Evolutionary conservation across 192 early-diverging fungal species (phyloP), one percentile per base, ranked within the genome.

Genomic region (Chytriomyces sp.): DNA sequence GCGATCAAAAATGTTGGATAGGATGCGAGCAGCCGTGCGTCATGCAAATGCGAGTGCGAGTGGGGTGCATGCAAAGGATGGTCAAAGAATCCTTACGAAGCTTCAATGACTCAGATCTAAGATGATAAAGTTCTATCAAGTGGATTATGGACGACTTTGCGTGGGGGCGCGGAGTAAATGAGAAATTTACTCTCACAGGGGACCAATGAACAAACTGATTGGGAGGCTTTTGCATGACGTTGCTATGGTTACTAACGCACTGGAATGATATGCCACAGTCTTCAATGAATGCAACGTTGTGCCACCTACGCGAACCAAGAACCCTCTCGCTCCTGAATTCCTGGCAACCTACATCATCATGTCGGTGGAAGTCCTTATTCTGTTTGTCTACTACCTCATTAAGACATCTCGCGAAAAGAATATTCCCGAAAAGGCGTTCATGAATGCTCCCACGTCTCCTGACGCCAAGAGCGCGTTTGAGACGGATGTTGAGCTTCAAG

Each of bases 241-340:
- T n/a, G n/a, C n/a, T n/a, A n/a, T n/a, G n/a, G n/a, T n/a, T n/a
- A n/a, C n/a, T n/a, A n/a, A n/a, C n/a, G n/a, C n/a, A n/a, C n/a
- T n/a, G n/a, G n/a, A n/a, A n/a, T n/a, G n/a, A n/a, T n/a, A n/a
- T n/a, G n/a, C n/a, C n/a, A n/a, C n/a, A n/a, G 64, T 75, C 19
- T 57, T 64, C 30, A 67, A 69, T 32, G 57, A 68, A 40, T 75
- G 74, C 44, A 34, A 17, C 14, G 28, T 38, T 37, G 53, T 54
- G 4, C 56, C 54, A 32, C 57, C 64, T 8, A 68, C 74, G 4
- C 54, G 74, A 5, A 32, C n/a, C 59, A 67, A 57, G 28, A 75
- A 66, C 36, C 56, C 56, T 25, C 41, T 75, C 31, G 74, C 74
- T 31, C 74, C 74, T 4, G 75, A 76, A 49, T 76, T 72, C 39